Percentiles rank a stretch among this genome's conserved stretches.
These are phyloP conservation scores for Cyberlindnera maritima DNA, from an alignment of 805 yeast species.

Conservation along the genomic window DNA sequence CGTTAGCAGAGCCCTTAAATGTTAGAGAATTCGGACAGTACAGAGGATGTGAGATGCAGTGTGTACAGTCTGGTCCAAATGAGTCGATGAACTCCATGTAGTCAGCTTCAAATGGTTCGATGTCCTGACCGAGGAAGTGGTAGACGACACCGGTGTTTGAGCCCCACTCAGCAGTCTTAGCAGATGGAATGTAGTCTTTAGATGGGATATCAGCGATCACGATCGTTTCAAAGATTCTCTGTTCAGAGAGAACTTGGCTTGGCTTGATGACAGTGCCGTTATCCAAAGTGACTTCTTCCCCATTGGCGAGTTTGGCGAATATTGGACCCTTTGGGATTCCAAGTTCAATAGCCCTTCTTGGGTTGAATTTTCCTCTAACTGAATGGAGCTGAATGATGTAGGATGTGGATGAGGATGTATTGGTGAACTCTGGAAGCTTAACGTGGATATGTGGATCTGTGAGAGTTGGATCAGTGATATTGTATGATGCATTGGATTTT, in stretches of 20 bases:
- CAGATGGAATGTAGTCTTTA: constrained; percentile 38
- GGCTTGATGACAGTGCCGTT: constrained; percentile 62
- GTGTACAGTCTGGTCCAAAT: constrained; percentile 52
- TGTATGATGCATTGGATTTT: not conserved
- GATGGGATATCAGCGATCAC: constrained; percentile 75
- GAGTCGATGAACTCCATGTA: constrained; percentile 50
- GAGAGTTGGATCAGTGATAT: constrained; percentile 33
- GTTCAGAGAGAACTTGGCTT: constrained; percentile 67
- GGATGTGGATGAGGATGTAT: constrained; percentile 43
- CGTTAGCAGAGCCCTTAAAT: constrained; percentile 52
- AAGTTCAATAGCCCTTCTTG: constrained; percentile 58
- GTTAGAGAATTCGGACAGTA: constrained; percentile 61
- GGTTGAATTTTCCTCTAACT: constrained; percentile 73
- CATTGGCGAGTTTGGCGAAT: constrained; percentile 58
- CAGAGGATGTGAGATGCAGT: constrained; percentile 70
- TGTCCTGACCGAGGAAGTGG: constrained; percentile 69
- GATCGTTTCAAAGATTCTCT: constrained; percentile 55
- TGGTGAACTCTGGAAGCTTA: constrained; percentile 30
- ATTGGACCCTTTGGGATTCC: constrained; percentile 67
- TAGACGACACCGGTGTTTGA: constrained; percentile 54
- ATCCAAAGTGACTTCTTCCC: constrained; percentile 52
- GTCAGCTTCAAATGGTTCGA: constrained; percentile 43
- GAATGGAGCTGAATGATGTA: constrained; percentile 69
- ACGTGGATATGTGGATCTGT: constrained; percentile 36
- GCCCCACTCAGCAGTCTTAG: constrained; percentile 30